These are phyloP conservation scores for Trametes sanguinea DNA, from an alignment of 768 basidiomycete species.

Conservation along the genomic window DNA sequence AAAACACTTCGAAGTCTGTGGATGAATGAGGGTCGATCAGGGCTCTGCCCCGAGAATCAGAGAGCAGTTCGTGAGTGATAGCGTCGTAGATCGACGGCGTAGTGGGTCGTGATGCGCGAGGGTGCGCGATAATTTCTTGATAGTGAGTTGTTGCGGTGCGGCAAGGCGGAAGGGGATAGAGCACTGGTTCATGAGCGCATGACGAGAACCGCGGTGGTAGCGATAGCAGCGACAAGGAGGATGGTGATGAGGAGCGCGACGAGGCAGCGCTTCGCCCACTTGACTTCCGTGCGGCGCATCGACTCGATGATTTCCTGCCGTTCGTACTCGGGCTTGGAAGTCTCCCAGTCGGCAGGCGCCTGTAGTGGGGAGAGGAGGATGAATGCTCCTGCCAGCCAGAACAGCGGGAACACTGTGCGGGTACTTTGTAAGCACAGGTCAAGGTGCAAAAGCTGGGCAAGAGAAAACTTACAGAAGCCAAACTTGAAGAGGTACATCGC, in stretches of 20 bases:
- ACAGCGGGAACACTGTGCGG: constrained; percentile 45
- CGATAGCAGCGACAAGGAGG: constrained; percentile 23
- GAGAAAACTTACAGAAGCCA: constrained; percentile 46
- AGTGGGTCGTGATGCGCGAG: background rate
- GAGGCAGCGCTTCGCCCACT: constrained; percentile 45
- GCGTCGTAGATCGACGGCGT: too few species aligned
- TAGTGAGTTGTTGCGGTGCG: background rate
- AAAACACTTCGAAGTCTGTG: background rate
- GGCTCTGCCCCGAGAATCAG: background rate
- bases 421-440: background rate
- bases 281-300: constrained; percentile 41
- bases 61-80: background rate
- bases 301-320: constrained; percentile 33
- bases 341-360: constrained; percentile 39
- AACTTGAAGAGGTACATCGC: constrained; percentile 51
- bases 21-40: background rate
- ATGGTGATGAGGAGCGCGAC: constrained; percentile 28
- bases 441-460: background rate
- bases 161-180: background rate
- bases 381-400: constrained; percentile 48
- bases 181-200: constrained; percentile 1
- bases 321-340: constrained; percentile 40
- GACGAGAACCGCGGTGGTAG: constrained; percentile 23
- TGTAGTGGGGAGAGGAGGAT: constrained; percentile 44
- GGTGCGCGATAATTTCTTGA: background rate